Percentiles rank a stretch among this genome's conserved stretches.
Conservation (phyloP, 1,284 basidiomycete genomes). For the Ganoderma sinense region DNA sequence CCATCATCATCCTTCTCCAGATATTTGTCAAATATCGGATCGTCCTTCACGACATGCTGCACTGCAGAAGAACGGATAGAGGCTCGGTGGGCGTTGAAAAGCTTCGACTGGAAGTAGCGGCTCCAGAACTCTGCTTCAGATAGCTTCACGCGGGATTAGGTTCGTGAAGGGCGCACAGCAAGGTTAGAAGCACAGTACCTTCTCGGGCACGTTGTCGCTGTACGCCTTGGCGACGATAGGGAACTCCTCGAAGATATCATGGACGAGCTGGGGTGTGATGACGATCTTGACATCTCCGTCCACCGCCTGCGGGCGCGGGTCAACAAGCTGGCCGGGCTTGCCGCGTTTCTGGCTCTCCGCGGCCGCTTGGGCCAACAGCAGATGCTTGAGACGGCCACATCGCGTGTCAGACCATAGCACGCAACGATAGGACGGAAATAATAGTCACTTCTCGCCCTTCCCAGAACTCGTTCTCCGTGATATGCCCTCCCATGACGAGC, state of each 20-base stretch:
- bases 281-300: slow-evolving; percentile 90
- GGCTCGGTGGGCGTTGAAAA: slow-evolving; percentile 95
- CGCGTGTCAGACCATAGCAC: slow-evolving; percentile 12
- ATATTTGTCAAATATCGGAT: slow-evolving; percentile 96
- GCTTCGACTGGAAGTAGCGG: slow-evolving; percentile 93
- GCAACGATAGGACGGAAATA: slow-evolving; percentile 6
- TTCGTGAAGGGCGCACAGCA: slow-evolving; percentile 18
- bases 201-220: slow-evolving; percentile 89
- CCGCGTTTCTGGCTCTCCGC: slow-evolving; percentile 82
- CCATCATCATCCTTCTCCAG: slow-evolving; percentile 95
- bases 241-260: slow-evolving; percentile 98
- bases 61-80: slow-evolving; percentile 88
- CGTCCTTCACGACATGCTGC: slow-evolving; percentile 88
- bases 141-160: slow-evolving; percentile 60
- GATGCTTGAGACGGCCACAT: slow-evolving; percentile 54
- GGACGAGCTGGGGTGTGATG: slow-evolving; percentile 91
- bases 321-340: slow-evolving; percentile 86
- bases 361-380: slow-evolving; percentile 76
- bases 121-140: slow-evolving; percentile 95
- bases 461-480: slow-evolving; percentile 95
- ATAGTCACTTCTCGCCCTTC: slow-evolving; percentile 84
- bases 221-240: slow-evolving; percentile 94
- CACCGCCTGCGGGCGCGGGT: slow-evolving; percentile 85
- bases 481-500: slow-evolving; percentile 84
- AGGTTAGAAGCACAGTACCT: slow-evolving; percentile 52